These are phyloP conservation scores for Plasmodium billcollinsi DNA, from an alignment of 169 alveolate genomes.

Conservation along the genomic window DNA sequence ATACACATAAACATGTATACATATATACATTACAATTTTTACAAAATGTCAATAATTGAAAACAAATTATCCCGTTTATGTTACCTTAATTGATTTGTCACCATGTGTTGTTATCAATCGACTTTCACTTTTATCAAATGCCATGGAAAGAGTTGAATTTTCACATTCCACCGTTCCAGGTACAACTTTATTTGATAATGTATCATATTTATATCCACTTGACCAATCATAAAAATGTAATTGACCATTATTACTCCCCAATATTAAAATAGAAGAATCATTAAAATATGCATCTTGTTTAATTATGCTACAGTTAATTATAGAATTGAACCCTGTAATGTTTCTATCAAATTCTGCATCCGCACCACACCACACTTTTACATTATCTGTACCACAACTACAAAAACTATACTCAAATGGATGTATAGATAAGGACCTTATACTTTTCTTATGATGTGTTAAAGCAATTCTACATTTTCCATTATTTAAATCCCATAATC, in stretches of 20 bases:
- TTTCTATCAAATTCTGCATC: slow-evolving; percentile 89
- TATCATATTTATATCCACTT: slow-evolving; percentile 96
- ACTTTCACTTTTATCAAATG: slow-evolving; percentile 95
- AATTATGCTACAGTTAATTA: slow-evolving; percentile 93
- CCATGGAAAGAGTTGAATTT: slow-evolving; percentile 94
- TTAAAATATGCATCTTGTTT: slow-evolving; percentile 90
- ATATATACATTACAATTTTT: background rate
- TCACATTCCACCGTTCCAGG: slow-evolving; percentile 98
- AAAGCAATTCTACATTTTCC: slow-evolving; percentile 95
- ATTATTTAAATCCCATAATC: slow-evolving; percentile 97
- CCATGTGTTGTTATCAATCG: slow-evolving; percentile 98
- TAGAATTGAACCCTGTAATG: slow-evolving; percentile 92
- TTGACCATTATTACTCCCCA: slow-evolving; percentile 97
- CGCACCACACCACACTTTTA: slow-evolving; percentile 95
- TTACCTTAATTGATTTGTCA: slow-evolving; percentile 98
- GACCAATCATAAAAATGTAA: slow-evolving; percentile 98
- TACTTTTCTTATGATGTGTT: slow-evolving; percentile 98
- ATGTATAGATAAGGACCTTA: slow-evolving; percentile 95
- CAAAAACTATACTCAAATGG: slow-evolving; percentile 97
- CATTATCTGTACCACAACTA: slow-evolving; percentile 97
- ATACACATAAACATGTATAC: background rate
- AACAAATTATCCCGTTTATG: slow-evolving; percentile 52
- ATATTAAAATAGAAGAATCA: slow-evolving; percentile 91
- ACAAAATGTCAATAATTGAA: background rate
- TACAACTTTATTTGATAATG: slow-evolving; percentile 91